phyloP scores from a whole-genome alignment of 345 rosid genomes.

The Turnera subulata region DNA sequence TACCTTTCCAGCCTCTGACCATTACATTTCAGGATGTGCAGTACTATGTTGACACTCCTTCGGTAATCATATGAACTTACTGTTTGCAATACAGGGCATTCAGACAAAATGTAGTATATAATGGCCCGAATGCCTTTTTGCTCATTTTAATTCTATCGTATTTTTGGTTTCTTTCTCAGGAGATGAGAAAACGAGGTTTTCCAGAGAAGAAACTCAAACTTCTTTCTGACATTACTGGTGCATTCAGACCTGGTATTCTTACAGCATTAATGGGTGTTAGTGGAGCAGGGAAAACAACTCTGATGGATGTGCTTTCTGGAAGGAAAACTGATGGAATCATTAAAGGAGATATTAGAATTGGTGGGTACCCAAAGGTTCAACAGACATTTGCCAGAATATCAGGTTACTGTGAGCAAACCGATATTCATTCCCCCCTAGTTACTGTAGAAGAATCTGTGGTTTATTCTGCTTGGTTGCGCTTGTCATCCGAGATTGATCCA shows the following conservation, averaged over 20 bases:
- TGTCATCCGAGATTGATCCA: conserved; percentile 51
- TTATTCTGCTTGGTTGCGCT: conserved; percentile 78
- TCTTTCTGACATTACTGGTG: conserved; percentile 57
- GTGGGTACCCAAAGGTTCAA: conserved; percentile 68
- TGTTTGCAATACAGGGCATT: neutral
- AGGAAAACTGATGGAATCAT: conserved; percentile 72
- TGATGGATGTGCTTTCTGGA: conserved; percentile 80
- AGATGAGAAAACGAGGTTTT: conserved; percentile 48
- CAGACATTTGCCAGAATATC: conserved; percentile 78
- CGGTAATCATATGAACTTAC: conserved; percentile 34
- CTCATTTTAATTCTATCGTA: neutral
- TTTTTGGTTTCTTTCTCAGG: conserved; percentile 28
- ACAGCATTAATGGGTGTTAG: conserved; percentile 85
- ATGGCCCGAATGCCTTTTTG: too few species aligned
- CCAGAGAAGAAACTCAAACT: conserved; percentile 48
- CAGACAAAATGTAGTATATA: too few species aligned
- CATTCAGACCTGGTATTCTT: conserved; percentile 71
- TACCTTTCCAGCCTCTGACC: conserved; percentile 60
- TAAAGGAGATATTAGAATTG: conserved; percentile 66
- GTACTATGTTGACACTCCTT: conserved; percentile 56
- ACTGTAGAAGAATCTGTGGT: conserved; percentile 69
- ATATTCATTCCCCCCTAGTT: conserved; percentile 70
- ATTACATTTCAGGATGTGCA: conserved; percentile 55
- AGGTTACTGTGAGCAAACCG: conserved; percentile 80
- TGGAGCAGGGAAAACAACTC: conserved; percentile 91